A percentile compares a stretch with the other conserved stretches of the same genome.
phyloP scores from a whole-genome alignment of 805 yeast species.

The Lipomyces yamanashiensis region DNA sequence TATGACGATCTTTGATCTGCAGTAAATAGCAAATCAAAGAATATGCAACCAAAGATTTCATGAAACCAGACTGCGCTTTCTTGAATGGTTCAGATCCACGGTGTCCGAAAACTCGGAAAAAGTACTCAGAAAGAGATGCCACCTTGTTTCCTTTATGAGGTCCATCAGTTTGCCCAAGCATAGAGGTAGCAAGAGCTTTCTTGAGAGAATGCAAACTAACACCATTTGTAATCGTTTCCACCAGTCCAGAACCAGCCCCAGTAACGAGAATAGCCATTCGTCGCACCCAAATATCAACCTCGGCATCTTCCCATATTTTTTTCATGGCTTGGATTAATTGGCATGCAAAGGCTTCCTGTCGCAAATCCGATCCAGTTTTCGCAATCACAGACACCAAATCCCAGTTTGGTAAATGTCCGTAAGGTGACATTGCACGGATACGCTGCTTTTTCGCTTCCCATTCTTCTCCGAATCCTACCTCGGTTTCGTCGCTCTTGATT shows the following conservation, averaged over 20 bases:
- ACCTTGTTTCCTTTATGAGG: slow-evolving; percentile 62
- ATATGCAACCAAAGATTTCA: slow-evolving; percentile 88
- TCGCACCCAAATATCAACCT: slow-evolving; percentile 85
- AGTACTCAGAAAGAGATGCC: slow-evolving; percentile 79
- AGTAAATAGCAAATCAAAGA: slow-evolving; percentile 86
- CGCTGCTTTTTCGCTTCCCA: slow-evolving; percentile 84
- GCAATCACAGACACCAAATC: slow-evolving; percentile 94
- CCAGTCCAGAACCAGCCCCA: slow-evolving; percentile 86
- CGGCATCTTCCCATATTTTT: slow-evolving; percentile 74
- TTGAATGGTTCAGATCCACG: slow-evolving; percentile 56
- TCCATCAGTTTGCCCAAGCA: slow-evolving; percentile 68
- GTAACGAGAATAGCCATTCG: slow-evolving; percentile 91
- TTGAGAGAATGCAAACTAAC: slow-evolving; percentile 92
- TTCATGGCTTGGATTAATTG: slow-evolving; percentile 89
- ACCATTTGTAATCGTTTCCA: slow-evolving; percentile 95
- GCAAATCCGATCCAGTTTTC: slow-evolving; percentile 91
- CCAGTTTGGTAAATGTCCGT: slow-evolving; percentile 90
- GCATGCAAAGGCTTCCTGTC: slow-evolving; percentile 98
- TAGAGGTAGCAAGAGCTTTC: slow-evolving; percentile 81
- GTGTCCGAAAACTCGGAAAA: slow-evolving; percentile 73
- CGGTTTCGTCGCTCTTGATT: slow-evolving; percentile 50
- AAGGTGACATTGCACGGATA: slow-evolving; percentile 75
- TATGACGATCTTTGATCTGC: slow-evolving; percentile 96
- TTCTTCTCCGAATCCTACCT: slow-evolving; percentile 83
- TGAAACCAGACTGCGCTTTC: slow-evolving; percentile 83